A percentile compares a stretch with the other conserved stretches of the same genome.
Evolutionary conservation across 345 rosid species (phyloP).

Genomic region (Heritiera fomes): DNA sequence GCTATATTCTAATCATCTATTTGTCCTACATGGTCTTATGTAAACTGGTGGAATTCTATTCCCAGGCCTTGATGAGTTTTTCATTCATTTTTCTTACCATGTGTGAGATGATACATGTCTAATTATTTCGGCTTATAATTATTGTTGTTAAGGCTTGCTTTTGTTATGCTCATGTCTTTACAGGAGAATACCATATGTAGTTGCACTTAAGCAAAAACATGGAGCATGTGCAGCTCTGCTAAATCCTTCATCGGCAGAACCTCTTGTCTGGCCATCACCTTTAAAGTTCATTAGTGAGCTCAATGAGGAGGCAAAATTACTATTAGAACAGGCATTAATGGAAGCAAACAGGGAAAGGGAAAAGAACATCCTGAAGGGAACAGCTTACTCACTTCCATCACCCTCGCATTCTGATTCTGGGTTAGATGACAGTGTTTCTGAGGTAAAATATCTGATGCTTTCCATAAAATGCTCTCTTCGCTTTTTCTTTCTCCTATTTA

Average conservation of each 20-base stretch:
- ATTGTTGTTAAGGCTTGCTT: background rate
- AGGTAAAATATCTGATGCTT: slow-evolving; percentile 48
- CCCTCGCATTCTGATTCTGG: slow-evolving; percentile 65
- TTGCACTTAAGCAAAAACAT: slow-evolving; percentile 78
- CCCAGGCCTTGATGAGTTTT: background rate
- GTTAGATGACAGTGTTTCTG: slow-evolving; percentile 73
- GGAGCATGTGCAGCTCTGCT: slow-evolving; percentile 87
- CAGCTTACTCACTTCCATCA: slow-evolving; percentile 56
- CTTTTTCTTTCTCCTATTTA: background rate
- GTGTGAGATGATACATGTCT: background rate
- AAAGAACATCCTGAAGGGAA: slow-evolving; percentile 74
- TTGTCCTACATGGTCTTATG: slow-evolving; percentile 1
- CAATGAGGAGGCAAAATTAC: slow-evolving; percentile 74
- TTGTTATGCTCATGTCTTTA: slow-evolving; percentile 7
- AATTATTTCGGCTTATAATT: slow-evolving; percentile 4
- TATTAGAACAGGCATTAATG: slow-evolving; percentile 83
- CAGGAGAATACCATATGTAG: slow-evolving; percentile 88
- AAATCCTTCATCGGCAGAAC: slow-evolving; percentile 92
- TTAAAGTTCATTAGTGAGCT: slow-evolving; percentile 95
- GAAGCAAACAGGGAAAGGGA: slow-evolving; percentile 88
- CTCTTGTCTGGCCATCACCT: slow-evolving; percentile 98
- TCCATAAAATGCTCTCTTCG: background rate
- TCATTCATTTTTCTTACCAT: slow-evolving; percentile 3
- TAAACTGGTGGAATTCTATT: background rate
- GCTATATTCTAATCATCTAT: background rate